Conservation (phyloP, 805 yeast genomes). For the Metschnikowia aberdeeniae region DNA sequence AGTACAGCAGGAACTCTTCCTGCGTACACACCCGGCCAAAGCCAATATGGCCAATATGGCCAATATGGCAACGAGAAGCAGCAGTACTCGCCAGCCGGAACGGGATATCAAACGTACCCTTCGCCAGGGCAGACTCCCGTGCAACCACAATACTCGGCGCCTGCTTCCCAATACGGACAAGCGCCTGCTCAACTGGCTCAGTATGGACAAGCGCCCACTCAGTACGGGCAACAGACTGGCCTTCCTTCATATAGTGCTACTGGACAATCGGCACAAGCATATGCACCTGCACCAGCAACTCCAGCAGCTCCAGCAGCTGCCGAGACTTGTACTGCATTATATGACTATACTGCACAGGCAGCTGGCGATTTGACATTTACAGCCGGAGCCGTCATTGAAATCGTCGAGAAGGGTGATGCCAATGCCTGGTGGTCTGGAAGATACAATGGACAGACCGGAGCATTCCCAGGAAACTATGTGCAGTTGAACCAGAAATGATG, state of each 20-base stretch:
- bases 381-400: conserved; percentile 83
- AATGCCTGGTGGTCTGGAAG: conserved; percentile 99
- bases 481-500: conserved; percentile 46
- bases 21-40: conserved; percentile 34
- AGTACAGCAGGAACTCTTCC: conserved; percentile 27
- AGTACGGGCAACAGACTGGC: conserved; percentile 11
- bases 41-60: conserved; percentile 14
- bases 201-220: conserved; percentile 4
- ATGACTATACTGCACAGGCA: conserved; percentile 90
- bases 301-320: conserved; percentile 27
- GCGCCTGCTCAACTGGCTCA: conserved; percentile 6
- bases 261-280: conserved; percentile 6
- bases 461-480: conserved; percentile 95
- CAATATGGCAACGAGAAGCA: conserved; percentile 16
- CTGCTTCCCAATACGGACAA: conserved; percentile 23
- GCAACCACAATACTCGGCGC: conserved; percentile 10
- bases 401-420: conserved; percentile 79
- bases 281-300: conserved; percentile 10
- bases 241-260: conserved; percentile 15
- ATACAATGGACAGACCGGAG: conserved; percentile 79
- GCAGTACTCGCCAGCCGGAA: conserved; percentile 5
- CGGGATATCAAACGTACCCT: conserved; percentile 12
- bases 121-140: conserved; percentile 15
- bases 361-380: conserved; percentile 84
- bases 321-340: conserved; percentile 78